Evolutionary conservation across 257 asterid species (phyloP), one percentile per base, ranked within the genome.

Genomic region (Osmanthus fragrans): DNA sequence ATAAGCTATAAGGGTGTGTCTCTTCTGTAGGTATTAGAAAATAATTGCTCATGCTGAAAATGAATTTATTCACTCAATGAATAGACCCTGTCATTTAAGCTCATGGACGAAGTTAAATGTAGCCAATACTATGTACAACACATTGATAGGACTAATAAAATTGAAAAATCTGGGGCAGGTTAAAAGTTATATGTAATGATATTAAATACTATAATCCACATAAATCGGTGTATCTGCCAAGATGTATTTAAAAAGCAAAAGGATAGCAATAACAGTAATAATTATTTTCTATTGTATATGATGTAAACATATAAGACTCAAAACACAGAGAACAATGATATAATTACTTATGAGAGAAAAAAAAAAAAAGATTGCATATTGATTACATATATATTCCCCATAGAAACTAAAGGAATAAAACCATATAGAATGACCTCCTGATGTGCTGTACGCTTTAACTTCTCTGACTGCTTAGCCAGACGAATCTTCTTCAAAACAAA

Each of bases 401-500:
- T 45, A 72, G 42, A 76, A 49, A 12, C n/a, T n/a, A 12, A 42
- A 42, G 49, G 4, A 37, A 21, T 21, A 32, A n/a, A 49, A 79
- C 80, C 32, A 60, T 65, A 69, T 40, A 66, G 71, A 72, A 63
- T 37, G 73, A 96, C 99, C 99, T 92, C 99, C 83, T 87, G 98
- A 80, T 89, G 91, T 29, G 92, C 92, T 9, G 90, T 90, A 1
- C 86, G 88, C 83, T 88, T 93, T 91, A 87, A 87, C 87, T 89
- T 96, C 80, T 96, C 97, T 1, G 91, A 76, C 84, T 92, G 97
- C 85, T 96, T 92, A 21, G 91, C 86, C 78, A 92, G 82, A 71
- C 89, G 93, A 54, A 93, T 89, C 87, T 96, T 96, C 93, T 96
- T 96, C 67, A 96, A 76, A 75, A 93, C 97, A 45, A 90, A 96